phyloP scores from a whole-genome alignment of 176 grass and related monocot genomes.

The Miscanthus lutarioriparius region DNA sequence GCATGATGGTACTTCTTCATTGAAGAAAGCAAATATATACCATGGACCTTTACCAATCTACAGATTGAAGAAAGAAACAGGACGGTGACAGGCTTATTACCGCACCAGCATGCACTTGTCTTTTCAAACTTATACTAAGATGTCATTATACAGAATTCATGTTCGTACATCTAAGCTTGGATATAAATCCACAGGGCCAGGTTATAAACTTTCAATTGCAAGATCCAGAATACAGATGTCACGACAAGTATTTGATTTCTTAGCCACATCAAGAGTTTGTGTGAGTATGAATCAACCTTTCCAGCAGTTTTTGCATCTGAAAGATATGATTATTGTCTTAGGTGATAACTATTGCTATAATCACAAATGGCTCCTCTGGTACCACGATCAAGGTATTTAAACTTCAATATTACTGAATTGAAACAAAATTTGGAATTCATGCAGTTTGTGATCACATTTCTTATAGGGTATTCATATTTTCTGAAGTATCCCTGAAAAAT shows the following conservation, averaged over 20 bases:
- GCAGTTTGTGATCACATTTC: neutral
- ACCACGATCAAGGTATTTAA: neutral
- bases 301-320: slow-evolving; percentile 14
- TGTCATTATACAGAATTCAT: slow-evolving; percentile 20
- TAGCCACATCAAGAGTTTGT: neutral
- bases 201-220: neutral
- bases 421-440: neutral
- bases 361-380: neutral
- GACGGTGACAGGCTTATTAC: neutral
- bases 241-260: slow-evolving; percentile 6
- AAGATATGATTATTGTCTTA: neutral
- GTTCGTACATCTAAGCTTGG: neutral
- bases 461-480: neutral
- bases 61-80: neutral
- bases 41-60: neutral
- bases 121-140: neutral
- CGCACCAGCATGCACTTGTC: neutral
- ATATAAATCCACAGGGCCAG: neutral
- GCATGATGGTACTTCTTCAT: neutral
- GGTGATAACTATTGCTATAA: neutral
- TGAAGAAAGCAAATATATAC: slow-evolving; percentile 18
- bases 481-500: neutral
- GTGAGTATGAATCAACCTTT: neutral
- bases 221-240: neutral
- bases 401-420: neutral